A percentile compares a stretch with the other conserved stretches of the same genome.
These are phyloP conservation scores for Teratosphaeria gauchensis DNA, from an alignment of 2,329 filamentous ascomycete species.

Conservation along the genomic window DNA sequence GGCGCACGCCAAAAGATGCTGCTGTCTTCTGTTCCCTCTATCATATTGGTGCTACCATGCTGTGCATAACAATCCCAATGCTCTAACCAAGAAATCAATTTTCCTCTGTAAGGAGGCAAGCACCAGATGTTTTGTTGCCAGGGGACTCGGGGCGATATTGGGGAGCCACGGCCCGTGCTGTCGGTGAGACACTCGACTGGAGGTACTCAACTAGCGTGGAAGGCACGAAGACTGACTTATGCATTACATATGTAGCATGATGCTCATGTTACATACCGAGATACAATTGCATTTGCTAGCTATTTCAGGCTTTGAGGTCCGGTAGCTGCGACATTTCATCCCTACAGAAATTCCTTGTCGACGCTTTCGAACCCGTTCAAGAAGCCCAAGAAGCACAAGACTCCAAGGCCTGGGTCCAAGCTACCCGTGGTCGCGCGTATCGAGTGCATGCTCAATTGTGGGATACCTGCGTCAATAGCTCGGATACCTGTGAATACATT, in stretches of 20 bases:
- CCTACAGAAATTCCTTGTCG: constrained; percentile 61
- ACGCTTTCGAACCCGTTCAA: constrained; percentile 78
- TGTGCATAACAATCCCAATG: background rate
- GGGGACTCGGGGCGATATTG: background rate
- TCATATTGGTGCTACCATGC: background rate
- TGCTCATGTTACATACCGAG: background rate
- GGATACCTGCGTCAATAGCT: constrained; percentile 78
- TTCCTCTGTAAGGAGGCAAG: too few species aligned
- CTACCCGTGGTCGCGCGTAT: constrained; percentile 81
- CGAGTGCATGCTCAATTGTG: constrained; percentile 89
- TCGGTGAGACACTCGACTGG: background rate
- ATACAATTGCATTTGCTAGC: too few species aligned
- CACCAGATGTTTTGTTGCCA: background rate
- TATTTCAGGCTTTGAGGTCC: too few species aligned
- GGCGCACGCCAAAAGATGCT: background rate
- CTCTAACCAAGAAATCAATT: background rate
- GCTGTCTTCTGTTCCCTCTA: background rate
- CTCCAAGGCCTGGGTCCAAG: constrained; percentile 77
- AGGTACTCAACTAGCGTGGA: background rate
- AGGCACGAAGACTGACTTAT: background rate
- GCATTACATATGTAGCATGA: background rate
- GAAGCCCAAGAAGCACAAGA: constrained; percentile 82
- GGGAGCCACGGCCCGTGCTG: background rate
- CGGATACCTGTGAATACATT: constrained; percentile 51
- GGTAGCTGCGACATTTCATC: background rate